A percentile compares a stretch with the other conserved stretches of the same genome.
Conservation (phyloP, 2,329 filamentous ascomycete species). For the Berkeleyomyces rouxiae region DNA sequence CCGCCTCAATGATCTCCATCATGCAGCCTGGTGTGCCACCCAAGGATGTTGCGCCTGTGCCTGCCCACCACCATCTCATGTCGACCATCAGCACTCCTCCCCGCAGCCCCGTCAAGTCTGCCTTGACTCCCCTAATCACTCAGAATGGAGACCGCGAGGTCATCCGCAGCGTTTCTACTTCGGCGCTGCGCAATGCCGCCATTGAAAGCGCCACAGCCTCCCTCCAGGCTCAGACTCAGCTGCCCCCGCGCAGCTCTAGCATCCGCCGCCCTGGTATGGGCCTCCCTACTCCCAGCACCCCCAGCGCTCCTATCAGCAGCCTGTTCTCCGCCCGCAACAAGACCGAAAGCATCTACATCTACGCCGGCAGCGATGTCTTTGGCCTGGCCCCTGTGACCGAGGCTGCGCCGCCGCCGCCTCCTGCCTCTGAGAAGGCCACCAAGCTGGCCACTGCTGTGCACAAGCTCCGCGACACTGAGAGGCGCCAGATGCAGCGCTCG, state of each 20-base stretch:
- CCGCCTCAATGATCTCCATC: constrained; percentile 39
- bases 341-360: constrained; percentile 50
- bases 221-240: background rate
- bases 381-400: constrained; percentile 51
- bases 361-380: constrained; percentile 51
- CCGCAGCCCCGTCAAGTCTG: constrained; percentile 37
- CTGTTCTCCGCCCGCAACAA: constrained; percentile 22
- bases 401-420: constrained; percentile 18
- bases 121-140: constrained; percentile 19
- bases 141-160: constrained; percentile 10
- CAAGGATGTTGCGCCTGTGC: constrained; percentile 18
- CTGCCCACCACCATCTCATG: constrained; percentile 20
- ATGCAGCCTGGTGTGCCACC: constrained; percentile 18
- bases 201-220: background rate
- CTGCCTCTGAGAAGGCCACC: constrained; percentile 16
- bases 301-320: background rate
- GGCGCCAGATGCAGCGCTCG: constrained; percentile 29
- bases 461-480: constrained; percentile 21
- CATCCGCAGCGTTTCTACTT: constrained; percentile 29
- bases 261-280: constrained; percentile 17
- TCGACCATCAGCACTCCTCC: constrained; percentile 39
- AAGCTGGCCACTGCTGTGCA: constrained; percentile 10
- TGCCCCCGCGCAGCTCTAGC: constrained; percentile 19
- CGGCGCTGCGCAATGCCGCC: constrained; percentile 36
- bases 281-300: background rate